Percentiles rank a stretch among this genome's conserved stretches.
Conservation (phyloP, 2,329 filamentous ascomycete genomes). For the Beauveria sp. region DNA sequence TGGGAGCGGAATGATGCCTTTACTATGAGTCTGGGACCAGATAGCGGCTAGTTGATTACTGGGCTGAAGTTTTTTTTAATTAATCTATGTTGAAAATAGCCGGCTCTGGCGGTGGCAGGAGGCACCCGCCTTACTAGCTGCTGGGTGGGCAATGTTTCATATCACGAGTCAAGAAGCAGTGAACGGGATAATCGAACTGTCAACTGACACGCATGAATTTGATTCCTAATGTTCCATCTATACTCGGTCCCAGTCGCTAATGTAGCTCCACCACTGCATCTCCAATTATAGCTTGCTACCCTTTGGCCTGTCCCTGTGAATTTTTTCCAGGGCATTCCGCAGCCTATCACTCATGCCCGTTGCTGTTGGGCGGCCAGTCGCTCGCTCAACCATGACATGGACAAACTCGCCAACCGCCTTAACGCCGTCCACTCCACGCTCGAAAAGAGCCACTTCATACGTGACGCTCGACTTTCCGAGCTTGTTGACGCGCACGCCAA, state of each 20-base stretch:
- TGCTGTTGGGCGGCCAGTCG: conserved; percentile 57
- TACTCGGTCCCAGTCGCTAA: too few species aligned
- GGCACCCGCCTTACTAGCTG: too few species aligned
- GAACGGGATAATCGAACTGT: too few species aligned
- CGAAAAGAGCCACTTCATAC: conserved; percentile 85
- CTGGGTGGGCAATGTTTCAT: background rate
- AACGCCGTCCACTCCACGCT: conserved; percentile 62
- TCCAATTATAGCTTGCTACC: conserved; percentile 13
- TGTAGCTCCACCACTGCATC: too few species aligned
- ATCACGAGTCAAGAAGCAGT: background rate
- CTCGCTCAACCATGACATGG: conserved; percentile 80
- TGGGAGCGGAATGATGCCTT: too few species aligned
- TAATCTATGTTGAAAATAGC: too few species aligned
- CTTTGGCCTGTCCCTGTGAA: conserved; percentile 24
- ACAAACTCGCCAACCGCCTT: conserved; percentile 80
- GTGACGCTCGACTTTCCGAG: conserved; percentile 80
- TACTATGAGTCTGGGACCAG: too few species aligned
- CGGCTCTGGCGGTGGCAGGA: too few species aligned
- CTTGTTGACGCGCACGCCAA: conserved; percentile 74
- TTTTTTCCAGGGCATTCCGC: conserved; percentile 49
- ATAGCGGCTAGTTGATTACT: too few species aligned
- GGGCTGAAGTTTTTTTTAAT: too few species aligned
- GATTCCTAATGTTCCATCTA: too few species aligned
- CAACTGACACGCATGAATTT: too few species aligned
- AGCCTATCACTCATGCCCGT: conserved; percentile 56